Evolutionary conservation across 73 alveolate genomes (phyloP), one percentile per base, ranked within the genome.

Genomic region (Diophrys appendiculata): DNA sequence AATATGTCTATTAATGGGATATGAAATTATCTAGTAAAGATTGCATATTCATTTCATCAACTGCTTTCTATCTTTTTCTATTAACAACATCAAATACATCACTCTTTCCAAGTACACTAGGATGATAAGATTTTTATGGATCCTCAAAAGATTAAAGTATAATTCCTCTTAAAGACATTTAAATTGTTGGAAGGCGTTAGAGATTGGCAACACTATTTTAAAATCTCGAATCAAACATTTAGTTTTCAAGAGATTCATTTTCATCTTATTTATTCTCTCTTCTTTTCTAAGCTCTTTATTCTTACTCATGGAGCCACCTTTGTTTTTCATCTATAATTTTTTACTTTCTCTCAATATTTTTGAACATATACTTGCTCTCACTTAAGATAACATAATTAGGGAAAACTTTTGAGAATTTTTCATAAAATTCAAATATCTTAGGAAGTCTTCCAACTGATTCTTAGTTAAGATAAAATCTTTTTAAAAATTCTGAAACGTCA

Each of bases 321-420:
- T 84, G 87, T 28, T 79, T 76, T 25, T 84, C 88, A 54, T 92
- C 96, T 24, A 89, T 89, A 78, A 90, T 80, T 70, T 84, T 89
- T 78, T 92, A 91, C 77, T 92, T 92, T 73, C 94, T 81, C 55
- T 93, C 88, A n/a, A 92, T 89, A 70, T 89, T 92, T 34, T 91
- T 86, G 75, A 90, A 90, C 94, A 92, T 86, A 76, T 89, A 89
- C 65, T 81, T 68, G 82, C 76, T 92, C 75, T 92, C 98, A 18
- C 31, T 72, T 29, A 92, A 64, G 34, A 82, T 90, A n/a, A 92
- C 86, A 80, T 89, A 93, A 80, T 90, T 93, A 1, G 98, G 96
- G 83, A 93, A 90, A 22, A 90, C 91, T 76, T 90, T 90, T 33
- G 94, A 79, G 73, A 90, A 90, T 67, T 86, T 93, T 67, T 93